Conservation (phyloP, 164 flowering plant genomes). For the Vitis vinifera region DNA sequence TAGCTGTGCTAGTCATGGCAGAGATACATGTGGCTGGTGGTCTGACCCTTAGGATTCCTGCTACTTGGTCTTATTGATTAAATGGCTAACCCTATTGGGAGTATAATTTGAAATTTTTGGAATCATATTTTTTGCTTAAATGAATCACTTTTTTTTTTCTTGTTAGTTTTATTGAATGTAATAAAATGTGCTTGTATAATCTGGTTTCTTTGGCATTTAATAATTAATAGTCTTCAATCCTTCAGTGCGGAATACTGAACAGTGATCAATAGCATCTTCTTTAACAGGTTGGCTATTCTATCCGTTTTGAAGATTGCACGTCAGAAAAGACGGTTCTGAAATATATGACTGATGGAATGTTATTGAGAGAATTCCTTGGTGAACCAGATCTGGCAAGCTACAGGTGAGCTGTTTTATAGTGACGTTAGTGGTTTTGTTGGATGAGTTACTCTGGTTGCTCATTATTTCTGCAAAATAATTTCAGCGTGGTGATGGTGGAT, state of each 20-base stretch:
- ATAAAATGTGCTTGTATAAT: no score
- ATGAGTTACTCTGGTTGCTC: background rate
- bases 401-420: conserved; percentile 45
- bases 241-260: background rate
- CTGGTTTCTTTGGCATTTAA: background rate
- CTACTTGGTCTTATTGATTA: no score
- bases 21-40: no score
- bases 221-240: background rate
- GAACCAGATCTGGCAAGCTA: conserved; percentile 93
- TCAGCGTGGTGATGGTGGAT: conserved; percentile 96
- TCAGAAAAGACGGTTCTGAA: conserved; percentile 90
- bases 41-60: no score
- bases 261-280: conserved; percentile 2
- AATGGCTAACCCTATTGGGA: no score
- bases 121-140: no score
- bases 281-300: conserved; percentile 92
- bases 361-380: conserved; percentile 89
- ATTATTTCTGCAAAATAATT: conserved; percentile 12
- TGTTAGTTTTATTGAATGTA: background rate
- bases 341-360: conserved; percentile 99
- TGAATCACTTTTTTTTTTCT: background rate
- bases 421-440: background rate
- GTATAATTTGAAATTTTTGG: no score
- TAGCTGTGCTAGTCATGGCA: no score
- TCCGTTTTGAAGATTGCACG: conserved; percentile 98